A percentile compares a stretch with the other conserved stretches of the same genome.
phyloP scores from a whole-genome alignment of 805 yeast genomes.

The Yamadazyma nakazawae region DNA sequence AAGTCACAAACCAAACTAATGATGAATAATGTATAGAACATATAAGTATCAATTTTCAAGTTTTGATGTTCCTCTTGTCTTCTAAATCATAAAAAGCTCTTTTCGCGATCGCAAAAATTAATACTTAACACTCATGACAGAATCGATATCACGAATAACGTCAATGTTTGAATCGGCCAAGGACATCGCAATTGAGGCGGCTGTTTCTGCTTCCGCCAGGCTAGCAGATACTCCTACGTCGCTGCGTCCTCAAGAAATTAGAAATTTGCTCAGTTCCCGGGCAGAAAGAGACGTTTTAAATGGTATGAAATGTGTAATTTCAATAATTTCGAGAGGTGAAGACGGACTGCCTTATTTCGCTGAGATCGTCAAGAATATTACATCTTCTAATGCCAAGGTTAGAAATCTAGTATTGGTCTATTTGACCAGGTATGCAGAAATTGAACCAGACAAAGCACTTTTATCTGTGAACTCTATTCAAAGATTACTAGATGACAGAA shows the following conservation, averaged over 20 bases:
- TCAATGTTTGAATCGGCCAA: slow-evolving; percentile 77
- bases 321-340: slow-evolving; percentile 38
- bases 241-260: slow-evolving; percentile 64
- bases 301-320: slow-evolving; percentile 42
- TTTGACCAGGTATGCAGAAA: slow-evolving; percentile 71
- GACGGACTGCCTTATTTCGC: slow-evolving; percentile 58
- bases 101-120: neutral
- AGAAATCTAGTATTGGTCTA: slow-evolving; percentile 76
- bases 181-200: slow-evolving; percentile 78
- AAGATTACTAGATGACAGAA: slow-evolving; percentile 68
- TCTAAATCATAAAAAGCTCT: neutral
- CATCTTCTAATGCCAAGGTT: slow-evolving; percentile 59
- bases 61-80: too few species aligned
- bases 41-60: too few species aligned
- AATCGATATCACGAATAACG: slow-evolving; percentile 57
- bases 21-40: neutral
- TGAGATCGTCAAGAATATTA: slow-evolving; percentile 84
- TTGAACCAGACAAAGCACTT: slow-evolving; percentile 85
- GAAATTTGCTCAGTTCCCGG: slow-evolving; percentile 62
- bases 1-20: neutral
- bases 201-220: slow-evolving; percentile 69
- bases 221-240: slow-evolving; percentile 59
- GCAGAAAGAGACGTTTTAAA: slow-evolving; percentile 49
- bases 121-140: slow-evolving; percentile 27
- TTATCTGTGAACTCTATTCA: slow-evolving; percentile 90